A percentile compares a stretch with the other conserved stretches of the same genome.
These are phyloP conservation scores for Epichloe typhina DNA, from an alignment of 2,329 filamentous ascomycete species.

Conservation along the genomic window DNA sequence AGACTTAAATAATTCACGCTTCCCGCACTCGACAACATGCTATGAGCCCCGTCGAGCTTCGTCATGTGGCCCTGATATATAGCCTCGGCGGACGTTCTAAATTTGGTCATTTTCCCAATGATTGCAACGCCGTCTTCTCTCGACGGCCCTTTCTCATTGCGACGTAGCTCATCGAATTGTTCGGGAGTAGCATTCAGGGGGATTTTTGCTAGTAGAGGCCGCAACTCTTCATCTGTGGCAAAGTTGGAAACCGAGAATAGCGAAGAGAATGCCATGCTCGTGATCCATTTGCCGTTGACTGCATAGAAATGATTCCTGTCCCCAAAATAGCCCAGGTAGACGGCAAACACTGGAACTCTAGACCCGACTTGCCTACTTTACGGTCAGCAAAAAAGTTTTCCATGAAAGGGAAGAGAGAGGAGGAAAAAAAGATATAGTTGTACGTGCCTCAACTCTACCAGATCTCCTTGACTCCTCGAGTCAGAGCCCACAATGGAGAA, in stretches of 20 bases:
- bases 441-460: constrained; percentile 34
- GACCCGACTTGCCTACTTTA: constrained; percentile 19
- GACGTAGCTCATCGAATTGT: constrained; percentile 18
- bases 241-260: constrained; percentile 39
- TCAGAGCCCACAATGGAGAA: constrained; percentile 14
- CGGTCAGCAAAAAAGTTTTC: constrained; percentile 5
- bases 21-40: constrained; percentile 23
- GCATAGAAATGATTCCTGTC: constrained; percentile 42
- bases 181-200: constrained; percentile 16
- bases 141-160: constrained; percentile 27
- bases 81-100: constrained; percentile 27
- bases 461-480: constrained; percentile 29
- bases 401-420: neutral
- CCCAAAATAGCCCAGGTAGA: constrained; percentile 39
- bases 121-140: constrained; percentile 28
- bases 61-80: constrained; percentile 35
- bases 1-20: constrained; percentile 34
- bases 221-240: constrained; percentile 26
- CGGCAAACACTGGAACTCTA: constrained; percentile 33
- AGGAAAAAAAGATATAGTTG: neutral
- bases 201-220: constrained; percentile 21
- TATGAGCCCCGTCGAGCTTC: constrained; percentile 33
- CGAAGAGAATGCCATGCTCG: constrained; percentile 27
- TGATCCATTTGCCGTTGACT: constrained; percentile 35
- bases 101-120: constrained; percentile 34